Percentiles rank a stretch among this genome's conserved stretches.
phyloP scores from a whole-genome alignment of 352 stramenopile species.

The Discostella stelligera region DNA sequence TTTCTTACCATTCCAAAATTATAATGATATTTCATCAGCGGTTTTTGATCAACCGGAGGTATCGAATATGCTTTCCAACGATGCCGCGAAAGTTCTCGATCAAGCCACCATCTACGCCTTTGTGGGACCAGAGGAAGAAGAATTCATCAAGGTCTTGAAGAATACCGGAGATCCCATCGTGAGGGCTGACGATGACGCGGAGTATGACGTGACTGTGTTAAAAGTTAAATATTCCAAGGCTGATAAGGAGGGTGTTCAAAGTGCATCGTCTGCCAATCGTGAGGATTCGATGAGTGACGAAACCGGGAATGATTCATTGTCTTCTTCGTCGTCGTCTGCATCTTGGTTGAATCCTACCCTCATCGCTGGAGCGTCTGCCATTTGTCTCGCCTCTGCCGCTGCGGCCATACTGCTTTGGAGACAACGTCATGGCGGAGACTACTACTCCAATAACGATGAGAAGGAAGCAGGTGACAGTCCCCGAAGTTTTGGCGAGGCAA shows the following conservation, averaged over 20 bases:
- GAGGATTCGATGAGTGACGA: neutral
- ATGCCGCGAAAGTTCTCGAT: slow-evolving; percentile 26
- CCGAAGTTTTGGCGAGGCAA: slow-evolving; percentile 4
- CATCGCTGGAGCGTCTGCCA: slow-evolving; percentile 20
- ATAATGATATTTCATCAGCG: slow-evolving; percentile 9
- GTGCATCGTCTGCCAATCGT: slow-evolving; percentile 3
- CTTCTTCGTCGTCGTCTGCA: neutral
- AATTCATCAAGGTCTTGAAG: slow-evolving; percentile 30
- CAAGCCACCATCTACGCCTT: slow-evolving; percentile 38
- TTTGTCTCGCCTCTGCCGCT: slow-evolving; percentile 24
- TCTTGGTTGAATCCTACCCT: slow-evolving; percentile 26
- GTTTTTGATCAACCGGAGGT: slow-evolving; percentile 26
- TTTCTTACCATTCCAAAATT: neutral
- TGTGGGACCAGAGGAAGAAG: slow-evolving; percentile 18
- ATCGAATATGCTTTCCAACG: slow-evolving; percentile 8
- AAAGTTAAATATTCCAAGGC: slow-evolving; percentile 28
- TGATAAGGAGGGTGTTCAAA: neutral
- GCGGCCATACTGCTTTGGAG: slow-evolving; percentile 27
- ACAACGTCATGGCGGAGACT: slow-evolving; percentile 9
- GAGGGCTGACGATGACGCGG: neutral
- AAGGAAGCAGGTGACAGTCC: slow-evolving; percentile 11
- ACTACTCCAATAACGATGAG: slow-evolving; percentile 7
- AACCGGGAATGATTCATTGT: neutral
- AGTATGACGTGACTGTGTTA: slow-evolving; percentile 27
- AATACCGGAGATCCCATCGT: slow-evolving; percentile 31